Evolutionary conservation across 768 basidiomycete genomes (phyloP).

Genomic region (Rubroboletus pulcherrimus): DNA sequence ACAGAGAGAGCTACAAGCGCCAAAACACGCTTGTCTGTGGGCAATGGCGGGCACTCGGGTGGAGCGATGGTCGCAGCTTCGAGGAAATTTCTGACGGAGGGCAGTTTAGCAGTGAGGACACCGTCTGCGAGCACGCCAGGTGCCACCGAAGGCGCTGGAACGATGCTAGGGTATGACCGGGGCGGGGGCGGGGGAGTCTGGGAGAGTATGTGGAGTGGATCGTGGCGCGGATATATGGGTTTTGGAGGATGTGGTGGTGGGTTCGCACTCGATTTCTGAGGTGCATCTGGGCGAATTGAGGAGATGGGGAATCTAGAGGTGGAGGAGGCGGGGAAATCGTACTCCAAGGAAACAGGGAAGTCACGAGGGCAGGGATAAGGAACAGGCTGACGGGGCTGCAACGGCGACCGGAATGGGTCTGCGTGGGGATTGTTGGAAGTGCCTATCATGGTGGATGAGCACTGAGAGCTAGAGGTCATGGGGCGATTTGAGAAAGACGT

Average conservation of each 20-base stretch:
- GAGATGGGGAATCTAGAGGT: constrained; percentile 36
- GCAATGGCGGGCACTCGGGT: constrained; percentile 39
- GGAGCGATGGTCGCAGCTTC: constrained; percentile 35
- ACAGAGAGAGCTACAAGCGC: constrained; percentile 60
- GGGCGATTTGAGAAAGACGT: constrained; percentile 13
- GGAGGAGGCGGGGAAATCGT: constrained; percentile 22
- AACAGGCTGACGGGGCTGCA: constrained; percentile 15
- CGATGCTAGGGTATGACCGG: constrained; percentile 20
- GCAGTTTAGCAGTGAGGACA: constrained; percentile 45
- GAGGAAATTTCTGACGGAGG: constrained; percentile 49
- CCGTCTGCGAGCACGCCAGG: constrained; percentile 37
- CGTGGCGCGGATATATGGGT: constrained; percentile 30
- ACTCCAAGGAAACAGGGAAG: constrained; percentile 15
- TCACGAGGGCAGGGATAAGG: constrained; percentile 13
- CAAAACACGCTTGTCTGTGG: constrained; percentile 42
- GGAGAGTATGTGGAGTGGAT: constrained; percentile 30
- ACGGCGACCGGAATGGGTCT: constrained; percentile 11
- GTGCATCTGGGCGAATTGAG: constrained; percentile 34
- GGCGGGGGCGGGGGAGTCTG: constrained; percentile 17
- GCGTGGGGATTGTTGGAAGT: neutral
- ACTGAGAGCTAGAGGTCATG: constrained; percentile 7
- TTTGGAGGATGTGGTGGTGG: constrained; percentile 24
- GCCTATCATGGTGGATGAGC: constrained; percentile 20
- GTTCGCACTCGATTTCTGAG: constrained; percentile 14
- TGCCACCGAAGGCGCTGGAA: constrained; percentile 26